phyloP scores from a whole-genome alignment of 768 basidiomycete species.

The Scleroderma bovista region DNA sequence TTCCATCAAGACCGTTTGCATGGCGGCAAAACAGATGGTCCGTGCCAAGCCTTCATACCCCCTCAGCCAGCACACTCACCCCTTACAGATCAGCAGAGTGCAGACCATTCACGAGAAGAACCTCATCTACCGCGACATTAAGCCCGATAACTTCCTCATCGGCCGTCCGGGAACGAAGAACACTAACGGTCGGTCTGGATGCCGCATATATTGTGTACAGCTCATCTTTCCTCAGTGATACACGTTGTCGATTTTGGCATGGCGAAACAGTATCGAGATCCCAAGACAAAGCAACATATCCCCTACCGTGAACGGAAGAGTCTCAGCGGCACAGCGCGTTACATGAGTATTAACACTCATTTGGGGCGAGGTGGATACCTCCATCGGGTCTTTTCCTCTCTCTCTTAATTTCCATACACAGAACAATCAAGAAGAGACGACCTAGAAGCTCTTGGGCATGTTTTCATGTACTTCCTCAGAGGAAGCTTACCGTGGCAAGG shows the following conservation, averaged over 20 bases:
- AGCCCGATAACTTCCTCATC: slow-evolving; percentile 98
- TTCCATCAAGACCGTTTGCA: slow-evolving; percentile 95
- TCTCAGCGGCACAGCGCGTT: slow-evolving; percentile 93
- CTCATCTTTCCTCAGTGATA: slow-evolving; percentile 44
- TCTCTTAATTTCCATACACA: slow-evolving; percentile 22
- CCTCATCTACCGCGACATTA: slow-evolving; percentile 98
- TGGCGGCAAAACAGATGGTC: slow-evolving; percentile 98
- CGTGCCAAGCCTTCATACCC: slow-evolving; percentile 13
- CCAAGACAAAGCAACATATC: slow-evolving; percentile 98
- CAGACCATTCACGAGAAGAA: slow-evolving; percentile 99
- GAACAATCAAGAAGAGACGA: slow-evolving; percentile 95
- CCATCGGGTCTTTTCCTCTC: slow-evolving; percentile 2
- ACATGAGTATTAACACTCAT: slow-evolving; percentile 99
- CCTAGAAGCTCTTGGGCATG: slow-evolving; percentile 97
- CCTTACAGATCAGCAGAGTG: slow-evolving; percentile 76
- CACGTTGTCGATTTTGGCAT: slow-evolving; percentile 99
- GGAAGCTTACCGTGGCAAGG: slow-evolving; percentile 99
- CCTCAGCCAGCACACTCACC: slow-evolving; percentile 6
- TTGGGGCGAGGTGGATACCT: slow-evolving; percentile 72
- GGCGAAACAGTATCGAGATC: slow-evolving; percentile 99
- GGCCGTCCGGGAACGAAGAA: slow-evolving; percentile 90
- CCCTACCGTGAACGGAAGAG: slow-evolving; percentile 98
- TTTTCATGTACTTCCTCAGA: slow-evolving; percentile 99
- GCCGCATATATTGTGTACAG: background rate
- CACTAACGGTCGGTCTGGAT: slow-evolving; percentile 54